phyloP scores from a whole-genome alignment of 257 asterid genomes.

The Catharanthus roseus region DNA sequence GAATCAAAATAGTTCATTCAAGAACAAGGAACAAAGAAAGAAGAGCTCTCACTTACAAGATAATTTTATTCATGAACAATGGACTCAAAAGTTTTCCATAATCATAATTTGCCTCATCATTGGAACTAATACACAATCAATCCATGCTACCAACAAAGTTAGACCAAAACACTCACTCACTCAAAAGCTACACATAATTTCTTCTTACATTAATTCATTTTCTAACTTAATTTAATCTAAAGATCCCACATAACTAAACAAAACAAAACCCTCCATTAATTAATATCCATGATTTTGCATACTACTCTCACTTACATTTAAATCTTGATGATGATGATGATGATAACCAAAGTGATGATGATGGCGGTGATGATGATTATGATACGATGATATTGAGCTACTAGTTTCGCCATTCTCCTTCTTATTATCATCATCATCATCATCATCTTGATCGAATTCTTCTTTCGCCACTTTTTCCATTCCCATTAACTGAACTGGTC shows the following conservation, averaged over 20 bases:
- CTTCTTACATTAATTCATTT: too few species aligned
- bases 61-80: neutral
- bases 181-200: neutral
- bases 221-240: neutral
- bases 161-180: conserved; percentile 18
- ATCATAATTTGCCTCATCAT: neutral
- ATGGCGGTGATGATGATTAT: conserved; percentile 40
- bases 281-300: conserved; percentile 44
- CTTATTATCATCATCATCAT: conserved; percentile 19
- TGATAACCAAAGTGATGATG: conserved; percentile 50
- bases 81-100: neutral
- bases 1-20: too few species aligned
- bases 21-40: neutral
- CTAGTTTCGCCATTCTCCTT: conserved; percentile 40
- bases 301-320: conserved; percentile 61
- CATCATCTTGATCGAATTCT: conserved; percentile 49
- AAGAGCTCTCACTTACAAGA: neutral
- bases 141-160: neutral
- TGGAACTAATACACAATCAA: neutral
- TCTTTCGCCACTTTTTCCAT: conserved; percentile 47
- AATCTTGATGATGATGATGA: conserved; percentile 31
- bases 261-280: too few species aligned
- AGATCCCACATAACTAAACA: too few species aligned
- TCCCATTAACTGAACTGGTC: conserved; percentile 39
- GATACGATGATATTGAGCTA: conserved; percentile 35